These are phyloP conservation scores for Phytophthora pseudosyringae DNA, from an alignment of 352 stramenopile species.

Conservation along the genomic window DNA sequence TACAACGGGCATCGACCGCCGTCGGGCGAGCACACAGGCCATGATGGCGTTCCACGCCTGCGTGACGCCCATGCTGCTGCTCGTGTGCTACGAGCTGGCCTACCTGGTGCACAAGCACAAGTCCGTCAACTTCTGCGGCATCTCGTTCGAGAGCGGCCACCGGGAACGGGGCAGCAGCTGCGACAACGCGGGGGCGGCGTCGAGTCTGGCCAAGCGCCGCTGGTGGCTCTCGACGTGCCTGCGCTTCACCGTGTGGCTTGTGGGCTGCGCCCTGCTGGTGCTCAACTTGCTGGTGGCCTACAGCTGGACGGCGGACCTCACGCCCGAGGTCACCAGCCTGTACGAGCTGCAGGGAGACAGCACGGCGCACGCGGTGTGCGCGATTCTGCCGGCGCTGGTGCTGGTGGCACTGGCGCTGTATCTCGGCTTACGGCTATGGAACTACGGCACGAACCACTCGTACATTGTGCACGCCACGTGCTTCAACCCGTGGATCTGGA, in stretches of 20 bases:
- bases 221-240: slow-evolving; percentile 62
- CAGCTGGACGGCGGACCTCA: slow-evolving; percentile 51
- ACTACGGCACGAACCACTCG: slow-evolving; percentile 88
- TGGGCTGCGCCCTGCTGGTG: slow-evolving; percentile 60
- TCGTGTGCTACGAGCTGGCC: slow-evolving; percentile 90
- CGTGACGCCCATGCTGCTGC: slow-evolving; percentile 84
- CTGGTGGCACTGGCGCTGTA: slow-evolving; percentile 77
- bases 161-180: slow-evolving; percentile 44
- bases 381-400: slow-evolving; percentile 68
- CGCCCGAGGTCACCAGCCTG: slow-evolving; percentile 63
- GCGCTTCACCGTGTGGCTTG: slow-evolving; percentile 75
- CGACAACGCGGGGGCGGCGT: slow-evolving; percentile 23
- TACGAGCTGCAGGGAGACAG: slow-evolving; percentile 78
- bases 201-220: slow-evolving; percentile 31
- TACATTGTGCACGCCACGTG: slow-evolving; percentile 87
- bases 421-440: slow-evolving; percentile 79
- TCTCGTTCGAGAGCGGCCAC: slow-evolving; percentile 84
- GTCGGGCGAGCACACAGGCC: slow-evolving; percentile 55
- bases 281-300: slow-evolving; percentile 81
- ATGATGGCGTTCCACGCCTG: slow-evolving; percentile 87
- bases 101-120: slow-evolving; percentile 93
- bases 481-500: slow-evolving; percentile 91
- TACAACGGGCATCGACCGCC: slow-evolving; percentile 72
- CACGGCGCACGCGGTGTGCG: slow-evolving; percentile 59
- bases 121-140: slow-evolving; percentile 91